These are phyloP conservation scores for Pseudocercospora crystallina DNA, from an alignment of 2,329 filamentous ascomycete genomes.

Conservation along the genomic window DNA sequence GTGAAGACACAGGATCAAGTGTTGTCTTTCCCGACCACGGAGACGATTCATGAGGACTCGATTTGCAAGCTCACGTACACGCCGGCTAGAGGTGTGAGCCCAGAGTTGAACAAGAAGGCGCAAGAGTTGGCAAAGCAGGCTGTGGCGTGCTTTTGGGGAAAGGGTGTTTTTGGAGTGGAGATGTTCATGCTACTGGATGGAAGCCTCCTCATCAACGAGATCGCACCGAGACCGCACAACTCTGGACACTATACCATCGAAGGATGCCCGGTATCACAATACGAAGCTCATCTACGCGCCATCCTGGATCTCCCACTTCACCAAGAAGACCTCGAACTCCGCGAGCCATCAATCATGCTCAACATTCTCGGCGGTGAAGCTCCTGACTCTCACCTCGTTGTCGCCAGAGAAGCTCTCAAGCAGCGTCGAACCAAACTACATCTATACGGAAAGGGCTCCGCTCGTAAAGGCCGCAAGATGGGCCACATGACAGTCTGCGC, in stretches of 20 bases:
- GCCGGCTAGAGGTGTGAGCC: conserved; percentile 71
- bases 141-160: conserved; percentile 76
- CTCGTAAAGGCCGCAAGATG: conserved; percentile 88
- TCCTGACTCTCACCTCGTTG: conserved; percentile 62
- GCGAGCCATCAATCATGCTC: conserved; percentile 69
- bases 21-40: conserved; percentile 82
- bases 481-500: conserved; percentile 86
- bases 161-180: conserved; percentile 94
- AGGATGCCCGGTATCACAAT: conserved; percentile 85
- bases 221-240: conserved; percentile 82
- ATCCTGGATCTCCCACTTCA: conserved; percentile 69
- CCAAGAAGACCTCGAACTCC: conserved; percentile 54
- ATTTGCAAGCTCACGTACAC: conserved; percentile 92
- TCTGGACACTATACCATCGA: conserved; percentile 96
- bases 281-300: conserved; percentile 81
- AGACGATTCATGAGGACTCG: conserved; percentile 92
- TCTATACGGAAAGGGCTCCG: conserved; percentile 83
- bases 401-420: conserved; percentile 57
- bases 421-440: conserved; percentile 66
- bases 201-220: conserved; percentile 77
- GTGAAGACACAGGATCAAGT: conserved; percentile 77
- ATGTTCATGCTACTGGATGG: conserved; percentile 82
- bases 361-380: conserved; percentile 74
- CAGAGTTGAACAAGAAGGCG: conserved; percentile 62
- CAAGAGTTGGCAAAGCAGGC: conserved; percentile 77